Base-by-base conservation (phyloP, 257 asterid species). In the Solanum peruvianum region DNA sequence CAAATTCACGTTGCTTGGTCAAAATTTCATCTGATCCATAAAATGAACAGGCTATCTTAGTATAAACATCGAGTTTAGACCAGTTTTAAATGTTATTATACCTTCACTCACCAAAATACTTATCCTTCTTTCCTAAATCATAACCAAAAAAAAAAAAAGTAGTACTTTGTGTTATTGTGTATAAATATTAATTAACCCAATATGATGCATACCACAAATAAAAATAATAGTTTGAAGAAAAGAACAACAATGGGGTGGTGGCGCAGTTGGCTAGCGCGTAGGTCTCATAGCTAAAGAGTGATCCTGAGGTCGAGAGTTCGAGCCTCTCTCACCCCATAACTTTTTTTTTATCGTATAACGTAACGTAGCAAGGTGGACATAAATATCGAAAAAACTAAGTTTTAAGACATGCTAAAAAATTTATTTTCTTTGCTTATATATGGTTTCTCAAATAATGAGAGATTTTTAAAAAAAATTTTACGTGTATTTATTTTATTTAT, bases 221-320 rank as follows among this genome's bases (percentile, higher is more conserved):
- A 25, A 70, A 27, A 70, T 2, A 15, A 14, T 31, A 8, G 16
- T 70, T 2, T 70, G 13, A 33, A 18, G 1, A 0, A 1, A 0
- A 7, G 3, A 7, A 4, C 27, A 44, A 14, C 1, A 49, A 5
- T 0, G 98, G 98, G 98, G 98, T 93, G 98, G 98, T 94, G 98
- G 98, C 98, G 95, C 98, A 95, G 98, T 96, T 94, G 99, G 98
- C 94, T 96, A 95, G 98, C 98, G 99, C 97, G 97, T 94, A 95
- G 98, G 98, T 93, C 99, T 96, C 97, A 44, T 44, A 45, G 16
- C 52, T 4, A 16, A 52, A 16, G 60, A 52, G 60, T 52, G 0
- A 52, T 52, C 60, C 60, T 52, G 98, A 93, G 98, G 97, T 95
- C 96, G 97, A 94, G 97, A 94, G 98, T 95, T 95, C 96, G 95